Evolutionary conservation across 2,329 filamentous ascomycete genomes (phyloP), one percentile per base, ranked within the genome.

Genomic region (Colletotrichum ledebouriae): DNA sequence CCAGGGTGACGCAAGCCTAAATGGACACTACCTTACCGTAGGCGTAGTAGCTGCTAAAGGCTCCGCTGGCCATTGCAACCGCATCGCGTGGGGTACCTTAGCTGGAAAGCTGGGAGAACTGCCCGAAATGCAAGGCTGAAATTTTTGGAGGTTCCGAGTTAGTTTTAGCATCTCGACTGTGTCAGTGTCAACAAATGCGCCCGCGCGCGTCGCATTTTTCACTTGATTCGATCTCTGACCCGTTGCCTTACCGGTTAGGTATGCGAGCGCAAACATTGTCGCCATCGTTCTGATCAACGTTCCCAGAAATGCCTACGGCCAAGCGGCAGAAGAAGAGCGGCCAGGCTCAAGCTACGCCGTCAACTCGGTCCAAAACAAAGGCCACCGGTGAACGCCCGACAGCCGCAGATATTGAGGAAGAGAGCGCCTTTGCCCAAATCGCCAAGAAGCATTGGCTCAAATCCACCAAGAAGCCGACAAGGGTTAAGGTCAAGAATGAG

Each of bases 371-470:
- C 69, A 78, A 79, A 74, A 74, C 80, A 50, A 79, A 82, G 71
- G 76, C 80, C 59, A 76, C 75, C n/a, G 71, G 70, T 47, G 82
- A 84, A 63, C 87, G 89, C 50, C 89, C 91, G 6, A 89, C 89
- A 6, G 85, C 91, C 71, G 87, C 89, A 73, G 92, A 91, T 74
- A 77, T 93, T 70, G 89, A 92, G 72, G 90, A 90, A 75, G 91
- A 93, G 75, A 90, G 85, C 74, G 82, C 87, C 72, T 93, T 94
- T 81, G 89, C 91, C 74, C 87, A 92, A 77, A 84, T 98, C 72
- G 96, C 96, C 70, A 89, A 90, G 76, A 90, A 92, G 79, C 87
- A 95, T 80, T 99, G 96, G 96, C 83, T 97, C 70, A 91, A 91
- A 77, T 73, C 84, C 9, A 82, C 86, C 25, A 69, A 66, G 49